Percentiles rank a stretch among this genome's conserved stretches.
phyloP scores from a whole-genome alignment of 1,284 basidiomycete species.

The Ustilago cynodontis region DNA sequence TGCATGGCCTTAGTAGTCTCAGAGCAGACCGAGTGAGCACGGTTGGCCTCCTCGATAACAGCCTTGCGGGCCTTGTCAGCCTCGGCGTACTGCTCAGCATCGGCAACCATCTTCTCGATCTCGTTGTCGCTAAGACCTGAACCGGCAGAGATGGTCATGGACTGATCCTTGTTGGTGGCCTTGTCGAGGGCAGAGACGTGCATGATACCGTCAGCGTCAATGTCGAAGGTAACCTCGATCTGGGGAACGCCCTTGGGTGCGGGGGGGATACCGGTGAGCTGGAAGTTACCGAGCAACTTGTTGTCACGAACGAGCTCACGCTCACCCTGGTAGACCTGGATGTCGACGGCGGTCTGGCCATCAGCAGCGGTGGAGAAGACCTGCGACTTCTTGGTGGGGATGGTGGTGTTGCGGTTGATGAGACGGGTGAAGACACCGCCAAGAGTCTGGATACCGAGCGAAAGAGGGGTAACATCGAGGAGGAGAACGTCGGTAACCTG shows the following conservation, averaged over 20 bases:
- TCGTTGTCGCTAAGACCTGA: slow-evolving; percentile 96
- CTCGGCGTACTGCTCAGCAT: slow-evolving; percentile 88
- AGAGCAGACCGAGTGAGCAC: slow-evolving; percentile 90
- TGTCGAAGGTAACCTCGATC: slow-evolving; percentile 98
- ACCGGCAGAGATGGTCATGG: slow-evolving; percentile 95
- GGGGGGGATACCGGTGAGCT: slow-evolving; percentile 95
- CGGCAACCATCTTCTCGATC: slow-evolving; percentile 95
- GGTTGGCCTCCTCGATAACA: slow-evolving; percentile 96
- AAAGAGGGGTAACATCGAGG: slow-evolving; percentile 93
- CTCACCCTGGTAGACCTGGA: slow-evolving; percentile 95
- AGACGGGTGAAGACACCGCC: slow-evolving; percentile 94
- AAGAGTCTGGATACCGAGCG: slow-evolving; percentile 95
- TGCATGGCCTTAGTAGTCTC: slow-evolving; percentile 97
- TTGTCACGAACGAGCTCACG: slow-evolving; percentile 97
- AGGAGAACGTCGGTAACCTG: slow-evolving; percentile 96
- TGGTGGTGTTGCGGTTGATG: slow-evolving; percentile 92
- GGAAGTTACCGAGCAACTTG: slow-evolving; percentile 99
- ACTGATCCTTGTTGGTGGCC: slow-evolving; percentile 96
- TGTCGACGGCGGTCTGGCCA: slow-evolving; percentile 84
- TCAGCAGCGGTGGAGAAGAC: slow-evolving; percentile 93
- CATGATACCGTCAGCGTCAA: slow-evolving; percentile 97
- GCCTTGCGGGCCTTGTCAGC: slow-evolving; percentile 81
- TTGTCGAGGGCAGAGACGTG: slow-evolving; percentile 97
- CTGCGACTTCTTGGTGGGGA: slow-evolving; percentile 99
- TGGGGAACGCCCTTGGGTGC: slow-evolving; percentile 98